A percentile compares a stretch with the other conserved stretches of the same genome.
Conservation (phyloP, 2,329 filamentous ascomycete genomes). For the Colletotrichum brevisporum region DNA sequence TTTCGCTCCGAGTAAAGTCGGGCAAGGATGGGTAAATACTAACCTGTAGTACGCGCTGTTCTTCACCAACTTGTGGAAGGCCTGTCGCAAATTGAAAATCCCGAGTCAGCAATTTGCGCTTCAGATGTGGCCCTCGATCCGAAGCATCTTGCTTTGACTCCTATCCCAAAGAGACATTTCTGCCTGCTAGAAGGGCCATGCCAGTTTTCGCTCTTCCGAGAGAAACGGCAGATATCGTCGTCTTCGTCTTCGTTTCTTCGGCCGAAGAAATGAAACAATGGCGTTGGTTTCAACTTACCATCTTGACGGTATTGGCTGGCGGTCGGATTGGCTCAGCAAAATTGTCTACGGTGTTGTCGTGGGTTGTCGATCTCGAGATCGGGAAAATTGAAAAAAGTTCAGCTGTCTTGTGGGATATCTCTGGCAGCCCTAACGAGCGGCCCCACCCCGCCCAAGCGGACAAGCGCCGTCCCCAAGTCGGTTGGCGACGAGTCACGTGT, state of each 20-base stretch:
- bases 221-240: slow-evolving; percentile 48
- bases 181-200: slow-evolving; percentile 49
- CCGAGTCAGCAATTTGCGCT: slow-evolving; percentile 99
- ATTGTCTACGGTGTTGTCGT: slow-evolving; percentile 46
- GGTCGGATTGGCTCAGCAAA: slow-evolving; percentile 39
- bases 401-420: slow-evolving; percentile 55
- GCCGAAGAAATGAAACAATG: slow-evolving; percentile 11
- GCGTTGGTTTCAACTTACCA: slow-evolving; percentile 71
- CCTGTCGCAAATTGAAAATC: slow-evolving; percentile 69
- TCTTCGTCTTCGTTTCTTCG: slow-evolving; percentile 15
- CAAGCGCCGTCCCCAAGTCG: slow-evolving; percentile 36
- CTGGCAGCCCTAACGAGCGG: slow-evolving; percentile 55
- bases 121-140: slow-evolving; percentile 82
- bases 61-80: slow-evolving; percentile 96
- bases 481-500: slow-evolving; percentile 59
- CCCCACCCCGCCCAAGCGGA: slow-evolving; percentile 42
- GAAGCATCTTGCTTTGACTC: slow-evolving; percentile 99
- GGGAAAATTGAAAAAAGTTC: slow-evolving; percentile 26
- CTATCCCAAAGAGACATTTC: slow-evolving; percentile 60
- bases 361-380: slow-evolving; percentile 45
- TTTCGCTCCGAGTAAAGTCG: no score
- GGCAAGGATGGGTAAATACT: slow-evolving; percentile 55
- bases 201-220: slow-evolving; percentile 41
- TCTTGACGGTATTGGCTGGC: slow-evolving; percentile 70
- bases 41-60: slow-evolving; percentile 99